Evolutionary conservation across 257 asterid species (phyloP), one percentile per base, ranked within the genome.

Genomic region (Marsdenia floribunda): DNA sequence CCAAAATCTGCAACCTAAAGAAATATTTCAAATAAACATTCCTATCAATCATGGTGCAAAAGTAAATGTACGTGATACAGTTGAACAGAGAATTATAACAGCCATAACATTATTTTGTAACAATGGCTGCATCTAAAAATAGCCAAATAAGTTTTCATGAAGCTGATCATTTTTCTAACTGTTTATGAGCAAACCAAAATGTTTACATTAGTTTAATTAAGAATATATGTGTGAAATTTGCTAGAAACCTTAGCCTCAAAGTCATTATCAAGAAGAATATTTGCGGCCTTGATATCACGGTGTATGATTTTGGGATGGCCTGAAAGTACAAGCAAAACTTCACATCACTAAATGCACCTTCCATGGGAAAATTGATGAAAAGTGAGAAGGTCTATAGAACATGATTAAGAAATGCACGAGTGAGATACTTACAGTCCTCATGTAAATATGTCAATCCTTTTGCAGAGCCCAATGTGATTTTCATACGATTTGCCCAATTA

Each of bases 1-100:
- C 98, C 98, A 61, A 93, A 93, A 86, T 93, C 98, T 58, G 98
- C 98, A 74, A 93, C 97, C 98, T 93, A 87, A 60, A 75, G 59
- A 81, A 69, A 71, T 24, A 72, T 75, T 72, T 64, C 50, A 38
- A 67, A 73, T 75, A 66, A 67, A 77, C 66, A 71, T 68, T 54
- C 42, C 38, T 70, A 75, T 33, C 53, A 53, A 46, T 55, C 71
- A 59, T 1, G 19, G 42, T 24, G 40, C 44, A 68, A 78, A 40
- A 54, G 14, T 33, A 11, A 38, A 24, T 8, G 10, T 37, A 73
- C 53, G 59, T 68, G 61, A 67, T 44, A 26, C 5, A 19, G 47
- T 26, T 11, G 37, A 60, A 26, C 67, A 26, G 3, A 57, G 22
- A 57, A 22, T 0, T 60, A 33, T 33, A 60, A 24, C 15, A 60